Percentiles rank a stretch among this genome's conserved stretches.
Conservation (phyloP, 2,329 filamentous ascomycete species). For the Orbilia blumenaviensis region DNA sequence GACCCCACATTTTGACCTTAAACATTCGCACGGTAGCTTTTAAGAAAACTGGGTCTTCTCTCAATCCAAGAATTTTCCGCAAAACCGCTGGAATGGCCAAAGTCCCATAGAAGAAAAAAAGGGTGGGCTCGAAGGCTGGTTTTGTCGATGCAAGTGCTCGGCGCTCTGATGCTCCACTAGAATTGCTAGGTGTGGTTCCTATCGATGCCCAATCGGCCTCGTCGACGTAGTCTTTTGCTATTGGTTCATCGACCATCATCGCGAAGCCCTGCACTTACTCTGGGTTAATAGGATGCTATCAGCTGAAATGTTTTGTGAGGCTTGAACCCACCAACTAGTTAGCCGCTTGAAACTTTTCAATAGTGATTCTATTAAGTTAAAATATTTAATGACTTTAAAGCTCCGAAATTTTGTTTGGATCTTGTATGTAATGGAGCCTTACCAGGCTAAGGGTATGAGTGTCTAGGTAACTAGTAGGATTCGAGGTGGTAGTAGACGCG, state of each 20-base stretch:
- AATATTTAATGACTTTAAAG: too few relatives aligned
- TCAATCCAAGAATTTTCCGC: background rate
- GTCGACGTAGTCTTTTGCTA: background rate
- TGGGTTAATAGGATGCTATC: too few relatives aligned
- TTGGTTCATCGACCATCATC: background rate
- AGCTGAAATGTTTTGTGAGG: too few relatives aligned
- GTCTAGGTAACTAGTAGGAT: too few relatives aligned
- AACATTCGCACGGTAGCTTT: background rate
- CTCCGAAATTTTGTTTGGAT: too few relatives aligned
- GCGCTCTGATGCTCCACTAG: background rate
- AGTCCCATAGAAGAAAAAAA: constrained; percentile 14
- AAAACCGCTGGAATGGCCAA: constrained; percentile 1
- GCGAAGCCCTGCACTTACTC: too few relatives aligned
- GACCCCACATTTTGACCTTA: constrained; percentile 22
- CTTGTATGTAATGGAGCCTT: too few relatives aligned
- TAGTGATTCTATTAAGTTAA: too few relatives aligned
- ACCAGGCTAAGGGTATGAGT: too few relatives aligned
- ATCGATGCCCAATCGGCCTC: background rate
- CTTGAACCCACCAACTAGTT: too few relatives aligned
- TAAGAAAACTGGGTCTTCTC: background rate
- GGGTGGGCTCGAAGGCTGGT: constrained; percentile 3
- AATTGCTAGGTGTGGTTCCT: background rate
- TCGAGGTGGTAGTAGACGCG: too few relatives aligned
- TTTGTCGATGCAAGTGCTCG: background rate
- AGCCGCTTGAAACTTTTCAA: too few relatives aligned